These are phyloP conservation scores for Cairneyella variabilis DNA, from an alignment of 495 filamentous ascomycete genomes.

Conservation along the genomic window DNA sequence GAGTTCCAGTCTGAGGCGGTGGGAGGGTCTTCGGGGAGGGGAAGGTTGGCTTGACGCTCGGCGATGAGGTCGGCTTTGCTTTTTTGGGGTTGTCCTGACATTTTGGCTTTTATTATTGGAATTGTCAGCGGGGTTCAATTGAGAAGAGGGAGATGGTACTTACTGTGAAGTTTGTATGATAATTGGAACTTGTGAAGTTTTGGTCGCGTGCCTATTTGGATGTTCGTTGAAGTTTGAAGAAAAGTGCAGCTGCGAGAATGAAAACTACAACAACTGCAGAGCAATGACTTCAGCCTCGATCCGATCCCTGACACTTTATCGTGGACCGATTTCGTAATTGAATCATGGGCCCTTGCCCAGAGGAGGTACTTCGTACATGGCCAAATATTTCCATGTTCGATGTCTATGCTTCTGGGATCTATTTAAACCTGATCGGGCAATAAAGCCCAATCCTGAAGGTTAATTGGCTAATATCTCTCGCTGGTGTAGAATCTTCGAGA, in stretches of 20 bases:
- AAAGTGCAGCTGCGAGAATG: not conserved
- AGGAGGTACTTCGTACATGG: too few relatives aligned
- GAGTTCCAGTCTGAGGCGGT: constrained; percentile 72
- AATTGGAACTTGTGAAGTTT: not conserved
- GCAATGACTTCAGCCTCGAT: too few relatives aligned
- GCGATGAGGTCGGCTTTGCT: constrained; percentile 63
- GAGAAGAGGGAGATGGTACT: not conserved
- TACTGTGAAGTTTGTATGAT: not conserved
- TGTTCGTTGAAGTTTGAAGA: not conserved
- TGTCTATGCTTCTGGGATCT: too few relatives aligned
- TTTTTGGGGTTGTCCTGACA: constrained; percentile 24
- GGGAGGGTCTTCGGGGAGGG: constrained; percentile 74
- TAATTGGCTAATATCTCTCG: too few relatives aligned
- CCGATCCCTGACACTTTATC: not conserved
- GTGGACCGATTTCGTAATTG: too few relatives aligned
- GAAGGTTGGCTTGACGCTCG: constrained; percentile 63
- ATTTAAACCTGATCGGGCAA: too few relatives aligned
- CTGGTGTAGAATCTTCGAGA: too few relatives aligned
- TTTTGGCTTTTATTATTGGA: constrained; percentile 8
- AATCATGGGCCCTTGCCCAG: too few relatives aligned
- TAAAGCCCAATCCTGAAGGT: too few relatives aligned
- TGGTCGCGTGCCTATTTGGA: not conserved
- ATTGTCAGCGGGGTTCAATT: not conserved
- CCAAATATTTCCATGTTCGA: too few relatives aligned
- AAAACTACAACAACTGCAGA: not conserved